phyloP scores from a whole-genome alignment of 345 rosid species.

The Crucihimalaya himalaica region DNA sequence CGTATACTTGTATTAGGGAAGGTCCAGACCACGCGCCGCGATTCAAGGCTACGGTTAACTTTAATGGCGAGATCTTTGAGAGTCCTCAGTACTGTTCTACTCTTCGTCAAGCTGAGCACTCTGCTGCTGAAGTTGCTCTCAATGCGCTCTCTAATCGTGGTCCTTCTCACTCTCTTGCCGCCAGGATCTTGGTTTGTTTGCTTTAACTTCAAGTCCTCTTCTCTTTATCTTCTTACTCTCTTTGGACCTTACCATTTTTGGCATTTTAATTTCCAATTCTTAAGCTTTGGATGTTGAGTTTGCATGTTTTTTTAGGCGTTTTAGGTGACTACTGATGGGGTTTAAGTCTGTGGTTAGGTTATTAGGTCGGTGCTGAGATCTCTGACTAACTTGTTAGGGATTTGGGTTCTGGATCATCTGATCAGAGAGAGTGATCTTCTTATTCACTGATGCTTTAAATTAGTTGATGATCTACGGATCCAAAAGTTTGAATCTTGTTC shows the following conservation, averaged over 20 bases:
- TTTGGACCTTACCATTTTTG: not conserved
- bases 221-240: not conserved
- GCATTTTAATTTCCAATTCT: not conserved
- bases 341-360: conserved; percentile 8
- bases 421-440: not conserved
- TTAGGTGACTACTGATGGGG: conserved; percentile 14
- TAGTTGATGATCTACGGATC: conserved; percentile 25
- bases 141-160: conserved; percentile 89
- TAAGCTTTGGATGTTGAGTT: conserved; percentile 10
- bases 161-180: conserved; percentile 96
- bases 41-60: conserved; percentile 94
- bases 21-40: conserved; percentile 99
- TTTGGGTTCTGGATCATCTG: conserved; percentile 3
- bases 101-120: conserved; percentile 99
- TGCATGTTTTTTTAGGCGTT: conserved; percentile 20
- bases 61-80: conserved; percentile 97
- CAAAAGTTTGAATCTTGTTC: conserved; percentile 21
- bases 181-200: conserved; percentile 81
- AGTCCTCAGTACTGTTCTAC: conserved; percentile 93
- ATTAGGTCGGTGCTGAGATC: conserved; percentile 14
- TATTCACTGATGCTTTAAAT: not conserved
- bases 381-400: conserved; percentile 1
- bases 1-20: conserved; percentile 90
- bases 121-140: conserved; percentile 98
- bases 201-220: not conserved